Conservation (phyloP, 23 red algal species). For the Gracilariopsis chorda region DNA sequence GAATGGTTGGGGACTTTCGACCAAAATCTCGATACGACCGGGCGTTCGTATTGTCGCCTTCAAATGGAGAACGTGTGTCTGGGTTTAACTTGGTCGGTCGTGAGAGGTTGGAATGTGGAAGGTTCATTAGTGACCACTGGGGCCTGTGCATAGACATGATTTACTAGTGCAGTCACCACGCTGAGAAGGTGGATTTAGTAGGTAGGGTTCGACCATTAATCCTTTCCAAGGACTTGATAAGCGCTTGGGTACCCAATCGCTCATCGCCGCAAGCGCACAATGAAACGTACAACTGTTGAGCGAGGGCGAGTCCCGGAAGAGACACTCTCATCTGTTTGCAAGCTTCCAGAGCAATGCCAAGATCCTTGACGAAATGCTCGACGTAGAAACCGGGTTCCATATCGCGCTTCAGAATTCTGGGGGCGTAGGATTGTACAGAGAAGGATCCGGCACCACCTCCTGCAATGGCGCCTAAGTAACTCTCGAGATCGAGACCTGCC, state of each 20-base stretch:
- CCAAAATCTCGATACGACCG: constrained; percentile 55
- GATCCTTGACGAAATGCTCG: constrained; percentile 91
- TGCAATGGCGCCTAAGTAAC: constrained; percentile 60
- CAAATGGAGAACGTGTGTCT: background rate
- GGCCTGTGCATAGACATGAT: constrained; percentile 16
- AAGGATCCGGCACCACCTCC: constrained; percentile 64
- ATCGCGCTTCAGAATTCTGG: constrained; percentile 73
- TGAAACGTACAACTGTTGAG: constrained; percentile 85
- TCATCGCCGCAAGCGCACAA: constrained; percentile 73
- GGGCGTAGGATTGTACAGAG: constrained; percentile 56
- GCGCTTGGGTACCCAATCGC: constrained; percentile 74
- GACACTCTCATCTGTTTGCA: constrained; percentile 68
- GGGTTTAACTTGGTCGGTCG: constrained; percentile 9
- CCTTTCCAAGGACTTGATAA: constrained; percentile 63
- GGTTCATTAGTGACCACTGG: constrained; percentile 59
- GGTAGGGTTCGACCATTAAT: constrained; percentile 33
- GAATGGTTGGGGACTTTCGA: background rate
- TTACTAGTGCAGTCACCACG: constrained; percentile 25
- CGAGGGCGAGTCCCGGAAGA: constrained; percentile 80
- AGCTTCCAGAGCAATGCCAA: constrained; percentile 79
- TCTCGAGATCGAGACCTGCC: constrained; percentile 75
- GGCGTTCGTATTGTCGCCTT: constrained; percentile 21
- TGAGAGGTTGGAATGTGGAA: constrained; percentile 18
- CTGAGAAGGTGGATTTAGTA: constrained; percentile 10
- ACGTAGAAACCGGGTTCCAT: constrained; percentile 91